Evolutionary conservation across 169 alveolate genomes (phyloP), one percentile per base, ranked within the genome.

Genomic region (Sarcocystis neurona): DNA sequence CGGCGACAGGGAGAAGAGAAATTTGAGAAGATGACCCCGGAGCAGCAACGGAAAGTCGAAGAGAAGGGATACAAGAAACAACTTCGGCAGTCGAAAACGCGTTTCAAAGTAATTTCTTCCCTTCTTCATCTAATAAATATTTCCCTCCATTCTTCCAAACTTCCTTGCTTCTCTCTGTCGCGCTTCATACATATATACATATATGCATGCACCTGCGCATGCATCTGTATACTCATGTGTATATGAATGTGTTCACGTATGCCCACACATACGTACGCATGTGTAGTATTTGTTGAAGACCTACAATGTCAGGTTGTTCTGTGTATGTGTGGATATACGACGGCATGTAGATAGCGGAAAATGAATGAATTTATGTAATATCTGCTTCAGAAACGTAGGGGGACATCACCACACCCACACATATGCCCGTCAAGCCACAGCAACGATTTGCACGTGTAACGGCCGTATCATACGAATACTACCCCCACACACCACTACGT

Each of bases 21-120:
- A 72, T 72, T 2, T 39, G 56, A 72, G 32, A 72, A 43, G 50
- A 72, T 72, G 82, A 72, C 82, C n/a, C 82, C 82, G 30, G 82
- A 72, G 82, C 82, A 72, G 34, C 82, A 72, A 56, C 20, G 82
- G 2, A 72, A 72, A 27, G 34, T 23, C 56, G 82, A 72, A 30
- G 82, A 72, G 82, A 72, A 72, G 32, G 82, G 41, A 56, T 72
- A 72, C 56, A 72, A 72, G 82, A 72, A 72, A 39, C 41, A 47
- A 4, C 82, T 72, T 32, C 34, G 41, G 82, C 82, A 72, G 46
- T 18, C 10, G 75, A 15, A n/a, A 18, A 56, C 58, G 23, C 82
- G 82, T 18, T 72, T 72, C 82, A 72, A 72, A 56, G 82, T 72
- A 43, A 0, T 48, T 63, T 15, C 15, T 15, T 6, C 60, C 27